A percentile compares a stretch with the other conserved stretches of the same genome.
These are phyloP conservation scores for Corrigiola litoralis DNA, from an alignment of 179 eudicot species.

Conservation along the genomic window DNA sequence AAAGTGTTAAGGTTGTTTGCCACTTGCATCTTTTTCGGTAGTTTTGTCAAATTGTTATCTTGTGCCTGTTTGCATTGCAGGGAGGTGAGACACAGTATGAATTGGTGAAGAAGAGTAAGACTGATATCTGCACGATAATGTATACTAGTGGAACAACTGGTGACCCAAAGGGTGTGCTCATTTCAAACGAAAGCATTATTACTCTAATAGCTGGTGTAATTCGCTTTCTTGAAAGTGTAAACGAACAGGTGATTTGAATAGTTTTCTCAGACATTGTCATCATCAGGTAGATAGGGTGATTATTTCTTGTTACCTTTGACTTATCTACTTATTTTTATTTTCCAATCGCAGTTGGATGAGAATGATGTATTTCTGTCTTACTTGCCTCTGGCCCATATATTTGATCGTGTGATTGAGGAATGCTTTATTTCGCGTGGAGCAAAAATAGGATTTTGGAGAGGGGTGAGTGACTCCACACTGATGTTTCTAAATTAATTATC, in stretches of 20 bases:
- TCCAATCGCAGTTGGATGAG: conserved; percentile 42
- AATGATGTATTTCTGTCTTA: conserved; percentile 78
- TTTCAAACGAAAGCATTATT: conserved; percentile 75
- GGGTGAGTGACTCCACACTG: conserved; percentile 47
- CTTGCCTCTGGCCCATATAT: conserved; percentile 95
- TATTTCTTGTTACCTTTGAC: conserved; percentile 6
- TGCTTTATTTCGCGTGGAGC: conserved; percentile 67
- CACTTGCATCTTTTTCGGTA: neutral
- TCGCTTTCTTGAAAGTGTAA: conserved; percentile 43
- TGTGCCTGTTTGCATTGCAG: conserved; percentile 30
- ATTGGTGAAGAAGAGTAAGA: conserved; percentile 51
- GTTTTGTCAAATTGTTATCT: neutral
- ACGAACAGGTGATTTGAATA: conserved; percentile 49
- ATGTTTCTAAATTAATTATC: neutral
- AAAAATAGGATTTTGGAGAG: conserved; percentile 93
- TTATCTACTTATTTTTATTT: conserved; percentile 1
- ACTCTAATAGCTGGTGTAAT: conserved; percentile 67
- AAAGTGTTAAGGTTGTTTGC: neutral
- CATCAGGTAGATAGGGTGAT: neutral
- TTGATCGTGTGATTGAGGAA: conserved; percentile 89
- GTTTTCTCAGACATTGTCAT: neutral
- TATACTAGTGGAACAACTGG: conserved; percentile 98
- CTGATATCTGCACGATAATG: conserved; percentile 90
- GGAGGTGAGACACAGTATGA: conserved; percentile 59
- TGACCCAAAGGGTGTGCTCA: conserved; percentile 87